Evolutionary conservation across 768 basidiomycete genomes (phyloP), one percentile per base, ranked within the genome.

Genomic region (Phylloporus sp.): DNA sequence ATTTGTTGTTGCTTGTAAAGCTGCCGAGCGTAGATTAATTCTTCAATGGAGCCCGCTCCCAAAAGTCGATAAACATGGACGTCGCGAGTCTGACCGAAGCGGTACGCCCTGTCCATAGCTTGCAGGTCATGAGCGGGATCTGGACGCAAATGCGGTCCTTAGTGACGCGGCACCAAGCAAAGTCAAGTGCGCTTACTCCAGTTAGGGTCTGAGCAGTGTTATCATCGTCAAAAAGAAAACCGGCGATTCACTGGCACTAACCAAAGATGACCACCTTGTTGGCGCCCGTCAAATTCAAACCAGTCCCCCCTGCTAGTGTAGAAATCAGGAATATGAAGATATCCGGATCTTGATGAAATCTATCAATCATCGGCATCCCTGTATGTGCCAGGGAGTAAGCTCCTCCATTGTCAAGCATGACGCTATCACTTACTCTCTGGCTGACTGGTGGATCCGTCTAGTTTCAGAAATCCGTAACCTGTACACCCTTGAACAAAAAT

Each of bases 111-210:
- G 50, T 91, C 90, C 86, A 90, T 90, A 3, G 90, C 90, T 62
- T 91, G 95, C 8, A 97, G 68, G 62, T 99, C 95, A 56, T 96
- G 89, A 0, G 94, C 90, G 6, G 95, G 95, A 67, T 97, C 91
- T 94, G 48, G 7, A 38, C 17, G 28, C 1, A n/a, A 44, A 20
- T n/a, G 29, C 31, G 11, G n/a, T 38, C n/a, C 6, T 40, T 33
- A 47, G 24, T 28, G n/a, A 42, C 35, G 35, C 5, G 15, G 33
- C 9, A 23, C 27, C n/a, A 33, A 28, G 11, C 15, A 3, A 38
- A 26, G 22, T 32, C 9, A 34, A 6, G 26, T 9, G 70, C 81
- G 71, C 88, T 63, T 64, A 91, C 91, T 97, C 94, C 94, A 97
- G 54, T 91, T 90, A 4, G 94, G 92, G 69, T 94, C 90, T 88